Evolutionary conservation across 352 stramenopile species (phyloP).

Genomic region (Pythium oligandrum): DNA sequence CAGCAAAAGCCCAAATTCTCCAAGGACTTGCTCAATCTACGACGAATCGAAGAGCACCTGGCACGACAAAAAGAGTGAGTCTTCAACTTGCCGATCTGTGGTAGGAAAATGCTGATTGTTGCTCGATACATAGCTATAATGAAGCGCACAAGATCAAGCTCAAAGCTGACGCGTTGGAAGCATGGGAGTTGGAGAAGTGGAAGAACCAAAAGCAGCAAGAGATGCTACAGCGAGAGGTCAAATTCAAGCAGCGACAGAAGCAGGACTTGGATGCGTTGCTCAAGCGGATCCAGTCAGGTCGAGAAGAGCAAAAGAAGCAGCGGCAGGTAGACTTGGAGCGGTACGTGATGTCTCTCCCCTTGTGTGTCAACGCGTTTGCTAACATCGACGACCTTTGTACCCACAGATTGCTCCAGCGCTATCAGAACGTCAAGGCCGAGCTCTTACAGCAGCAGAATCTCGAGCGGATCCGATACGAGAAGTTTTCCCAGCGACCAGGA

Average conservation of each 20-base stretch:
- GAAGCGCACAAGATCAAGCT: constrained; percentile 97
- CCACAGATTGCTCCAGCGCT: constrained; percentile 83
- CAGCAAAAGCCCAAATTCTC: constrained; percentile 91
- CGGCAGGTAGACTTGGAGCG: constrained; percentile 91
- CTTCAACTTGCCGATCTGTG: neutral
- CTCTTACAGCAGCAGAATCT: constrained; percentile 93
- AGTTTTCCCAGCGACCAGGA: constrained; percentile 50
- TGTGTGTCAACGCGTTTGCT: neutral
- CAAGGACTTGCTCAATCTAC: constrained; percentile 91
- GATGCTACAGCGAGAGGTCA: constrained; percentile 92
- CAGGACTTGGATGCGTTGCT: constrained; percentile 91
- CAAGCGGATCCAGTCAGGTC: constrained; percentile 92
- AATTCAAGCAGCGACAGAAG: constrained; percentile 92
- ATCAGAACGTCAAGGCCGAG: constrained; percentile 95
- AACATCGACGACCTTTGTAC: neutral
- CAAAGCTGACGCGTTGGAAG: constrained; percentile 92
- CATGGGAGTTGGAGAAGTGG: constrained; percentile 95
- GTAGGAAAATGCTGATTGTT: neutral
- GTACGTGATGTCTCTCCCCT: constrained; percentile 19
- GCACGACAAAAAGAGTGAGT: constrained; percentile 86
- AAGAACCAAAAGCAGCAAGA: constrained; percentile 93
- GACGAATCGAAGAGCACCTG: constrained; percentile 91
- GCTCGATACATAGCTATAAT: constrained; percentile 56
- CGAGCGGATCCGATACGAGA: constrained; percentile 87
- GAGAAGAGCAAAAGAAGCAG: constrained; percentile 95